These are phyloP conservation scores for Nemania diffusa DNA, from an alignment of 2,329 filamentous ascomycete genomes.

Conservation along the genomic window DNA sequence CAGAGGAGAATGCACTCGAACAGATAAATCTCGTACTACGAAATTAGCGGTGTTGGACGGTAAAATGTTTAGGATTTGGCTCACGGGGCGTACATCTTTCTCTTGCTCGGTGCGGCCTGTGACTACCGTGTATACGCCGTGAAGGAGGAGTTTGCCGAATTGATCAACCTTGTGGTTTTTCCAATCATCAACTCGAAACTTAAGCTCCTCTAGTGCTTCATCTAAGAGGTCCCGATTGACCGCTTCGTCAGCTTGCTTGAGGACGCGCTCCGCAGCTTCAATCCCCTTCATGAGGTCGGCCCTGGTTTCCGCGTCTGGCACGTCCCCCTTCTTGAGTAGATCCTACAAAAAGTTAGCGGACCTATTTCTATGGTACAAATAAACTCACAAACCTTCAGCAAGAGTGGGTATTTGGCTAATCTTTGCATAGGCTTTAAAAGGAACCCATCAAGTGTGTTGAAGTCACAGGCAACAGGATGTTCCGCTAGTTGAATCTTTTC, in stretches of 20 bases:
- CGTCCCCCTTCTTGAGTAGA: constrained; percentile 80
- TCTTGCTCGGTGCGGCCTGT: constrained; percentile 91
- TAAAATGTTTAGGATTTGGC: constrained; percentile 44
- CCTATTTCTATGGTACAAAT: background rate
- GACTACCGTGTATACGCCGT: constrained; percentile 90
- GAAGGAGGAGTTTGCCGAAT: constrained; percentile 89
- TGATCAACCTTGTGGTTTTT: constrained; percentile 89
- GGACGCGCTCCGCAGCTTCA: constrained; percentile 81
- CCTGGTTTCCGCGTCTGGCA: constrained; percentile 69
- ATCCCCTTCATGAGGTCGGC: constrained; percentile 80
- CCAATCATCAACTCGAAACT: constrained; percentile 91
- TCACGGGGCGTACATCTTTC: constrained; percentile 73
- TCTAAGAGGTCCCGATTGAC: constrained; percentile 88
- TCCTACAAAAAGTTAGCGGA: constrained; percentile 67
- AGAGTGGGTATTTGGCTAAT: constrained; percentile 90
- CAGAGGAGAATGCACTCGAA: constrained; percentile 96
- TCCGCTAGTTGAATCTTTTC: constrained; percentile 83
- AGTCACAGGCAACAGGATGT: constrained; percentile 84
- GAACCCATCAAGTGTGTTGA: constrained; percentile 89
- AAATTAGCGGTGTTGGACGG: constrained; percentile 38
- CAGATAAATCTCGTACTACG: constrained; percentile 94
- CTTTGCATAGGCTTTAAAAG: constrained; percentile 96
- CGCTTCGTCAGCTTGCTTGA: constrained; percentile 88
- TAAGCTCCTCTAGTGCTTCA: constrained; percentile 85
- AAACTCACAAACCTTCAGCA: constrained; percentile 74